Percentiles rank a stretch among this genome's conserved stretches.
phyloP scores from a whole-genome alignment of 2,329 filamentous ascomycete genomes.

The Aspergillus thermomutatus region DNA sequence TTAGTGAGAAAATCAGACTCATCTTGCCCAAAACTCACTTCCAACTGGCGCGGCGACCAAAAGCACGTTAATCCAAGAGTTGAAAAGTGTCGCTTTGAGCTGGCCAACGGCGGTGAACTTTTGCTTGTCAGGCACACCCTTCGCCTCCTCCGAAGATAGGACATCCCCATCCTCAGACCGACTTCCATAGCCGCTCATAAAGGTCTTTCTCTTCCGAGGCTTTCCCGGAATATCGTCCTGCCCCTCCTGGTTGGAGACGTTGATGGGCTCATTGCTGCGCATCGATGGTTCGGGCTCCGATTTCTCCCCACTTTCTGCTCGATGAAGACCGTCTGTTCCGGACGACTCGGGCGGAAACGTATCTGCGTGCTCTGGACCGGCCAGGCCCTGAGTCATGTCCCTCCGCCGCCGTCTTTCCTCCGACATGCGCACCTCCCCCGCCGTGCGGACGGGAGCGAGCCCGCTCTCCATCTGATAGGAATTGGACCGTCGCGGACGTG shows the following conservation, averaged over 20 bases:
- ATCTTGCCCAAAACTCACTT: constrained; percentile 35
- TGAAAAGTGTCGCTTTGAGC: constrained; percentile 67
- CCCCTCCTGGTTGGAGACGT: constrained; percentile 20
- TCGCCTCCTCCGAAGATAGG: constrained; percentile 7
- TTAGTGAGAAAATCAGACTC: constrained; percentile 2
- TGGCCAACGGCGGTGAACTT: constrained; percentile 39
- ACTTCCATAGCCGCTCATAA: constrained; percentile 17
- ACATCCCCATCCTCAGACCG: constrained; percentile 10
- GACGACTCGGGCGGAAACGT: constrained; percentile 25
- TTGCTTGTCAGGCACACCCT: constrained; percentile 22
- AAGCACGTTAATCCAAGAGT: constrained; percentile 83
- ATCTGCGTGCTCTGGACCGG: constrained; percentile 21
- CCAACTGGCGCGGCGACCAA: constrained; percentile 75
- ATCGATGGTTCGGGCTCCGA: constrained; percentile 21
- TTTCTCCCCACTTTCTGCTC: constrained; percentile 11
- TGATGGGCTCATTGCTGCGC: constrained; percentile 30
- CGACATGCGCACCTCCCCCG: constrained; percentile 21
- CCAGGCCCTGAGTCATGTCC: constrained; percentile 24
- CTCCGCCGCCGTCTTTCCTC: constrained; percentile 21
- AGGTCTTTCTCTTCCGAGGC: constrained; percentile 26
- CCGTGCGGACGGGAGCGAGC: constrained; percentile 17
- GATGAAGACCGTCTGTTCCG: constrained; percentile 17
- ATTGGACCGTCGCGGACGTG: constrained; percentile 23
- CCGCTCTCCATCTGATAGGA: constrained; percentile 31
- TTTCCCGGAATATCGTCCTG: constrained; percentile 10